Evolutionary conservation across 805 yeast species (phyloP).

Genomic region (Monosporozyma aerobia): DNA sequence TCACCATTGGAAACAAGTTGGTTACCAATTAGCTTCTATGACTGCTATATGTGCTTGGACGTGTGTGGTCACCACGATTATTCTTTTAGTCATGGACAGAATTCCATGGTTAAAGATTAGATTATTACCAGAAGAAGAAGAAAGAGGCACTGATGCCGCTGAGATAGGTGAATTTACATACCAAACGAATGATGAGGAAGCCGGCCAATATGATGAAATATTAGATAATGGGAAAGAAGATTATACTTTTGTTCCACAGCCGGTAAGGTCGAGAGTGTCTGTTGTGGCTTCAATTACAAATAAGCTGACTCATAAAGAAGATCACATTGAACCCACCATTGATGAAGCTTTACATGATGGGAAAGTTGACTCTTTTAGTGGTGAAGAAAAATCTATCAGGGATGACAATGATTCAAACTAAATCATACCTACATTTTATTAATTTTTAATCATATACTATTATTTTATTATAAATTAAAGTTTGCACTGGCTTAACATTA

Average conservation of each 20-base stretch:
- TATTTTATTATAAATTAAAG: no score
- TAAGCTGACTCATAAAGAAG: constrained; percentile 24
- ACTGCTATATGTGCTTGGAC: constrained; percentile 68
- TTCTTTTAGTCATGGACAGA: constrained; percentile 58
- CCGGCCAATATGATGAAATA: neutral
- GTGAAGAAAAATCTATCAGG: constrained; percentile 1
- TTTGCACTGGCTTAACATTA: neutral
- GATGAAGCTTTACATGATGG: constrained; percentile 1
- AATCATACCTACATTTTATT: neutral
- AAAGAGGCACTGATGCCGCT: constrained; percentile 76
- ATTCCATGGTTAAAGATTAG: constrained; percentile 78
- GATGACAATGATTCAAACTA: neutral
- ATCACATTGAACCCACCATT: constrained; percentile 19
- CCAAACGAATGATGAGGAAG: constrained; percentile 33
- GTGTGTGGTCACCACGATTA: constrained; percentile 58
- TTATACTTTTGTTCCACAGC: constrained; percentile 63
- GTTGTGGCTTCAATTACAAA: constrained; percentile 6
- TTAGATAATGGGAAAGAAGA: constrained; percentile 40
- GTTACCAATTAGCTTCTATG: constrained; percentile 79
- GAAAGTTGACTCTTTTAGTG: neutral
- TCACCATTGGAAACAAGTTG: constrained; percentile 73
- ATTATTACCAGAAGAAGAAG: constrained; percentile 79
- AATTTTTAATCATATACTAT: neutral
- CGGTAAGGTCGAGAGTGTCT: constrained; percentile 51
- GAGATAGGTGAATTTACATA: constrained; percentile 87